Conservation (phyloP, 1,284 basidiomycete genomes). For the Porodaedalea pini region DNA sequence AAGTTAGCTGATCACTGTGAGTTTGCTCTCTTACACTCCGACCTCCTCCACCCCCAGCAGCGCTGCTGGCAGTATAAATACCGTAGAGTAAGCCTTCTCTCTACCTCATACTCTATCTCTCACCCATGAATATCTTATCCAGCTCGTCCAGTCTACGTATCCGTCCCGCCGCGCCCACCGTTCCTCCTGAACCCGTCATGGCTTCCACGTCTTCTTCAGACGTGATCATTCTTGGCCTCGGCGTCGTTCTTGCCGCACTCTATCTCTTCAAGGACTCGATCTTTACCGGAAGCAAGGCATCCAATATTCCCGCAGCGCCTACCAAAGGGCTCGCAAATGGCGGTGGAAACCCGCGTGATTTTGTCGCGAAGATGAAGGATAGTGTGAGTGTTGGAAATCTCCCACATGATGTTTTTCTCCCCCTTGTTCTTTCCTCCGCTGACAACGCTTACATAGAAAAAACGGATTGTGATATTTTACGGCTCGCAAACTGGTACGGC, state of each 20-base stretch:
- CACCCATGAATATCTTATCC: conserved; percentile 38
- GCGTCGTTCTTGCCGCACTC: conserved; percentile 65
- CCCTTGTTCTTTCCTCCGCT: neutral
- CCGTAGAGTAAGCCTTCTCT: too few species aligned
- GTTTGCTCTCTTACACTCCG: neutral
- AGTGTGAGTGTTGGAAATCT: conserved; percentile 54
- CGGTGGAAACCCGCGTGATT: conserved; percentile 81
- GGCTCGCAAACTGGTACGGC: conserved; percentile 96
- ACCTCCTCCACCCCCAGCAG: conserved; percentile 1
- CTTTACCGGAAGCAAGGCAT: conserved; percentile 60
- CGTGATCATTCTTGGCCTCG: conserved; percentile 62
- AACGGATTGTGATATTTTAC: conserved; percentile 92
- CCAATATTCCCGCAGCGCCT: conserved; percentile 43
- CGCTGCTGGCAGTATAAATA: too few species aligned
- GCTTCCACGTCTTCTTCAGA: conserved; percentile 52
- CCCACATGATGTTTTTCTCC: neutral
- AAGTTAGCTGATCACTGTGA: too few species aligned
- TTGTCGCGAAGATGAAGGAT: conserved; percentile 86
- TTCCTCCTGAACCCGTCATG: conserved; percentile 24
- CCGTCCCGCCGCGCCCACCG: conserved; percentile 6
- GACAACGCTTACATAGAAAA: conserved; percentile 58
- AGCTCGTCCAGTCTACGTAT: conserved; percentile 17
- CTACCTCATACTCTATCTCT: conserved; percentile 27
- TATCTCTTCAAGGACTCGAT: conserved; percentile 80
- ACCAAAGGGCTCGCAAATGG: conserved; percentile 52